phyloP scores from a whole-genome alignment of 2,329 filamentous ascomycete species.

The Scleromitrula shiraiana region DNA sequence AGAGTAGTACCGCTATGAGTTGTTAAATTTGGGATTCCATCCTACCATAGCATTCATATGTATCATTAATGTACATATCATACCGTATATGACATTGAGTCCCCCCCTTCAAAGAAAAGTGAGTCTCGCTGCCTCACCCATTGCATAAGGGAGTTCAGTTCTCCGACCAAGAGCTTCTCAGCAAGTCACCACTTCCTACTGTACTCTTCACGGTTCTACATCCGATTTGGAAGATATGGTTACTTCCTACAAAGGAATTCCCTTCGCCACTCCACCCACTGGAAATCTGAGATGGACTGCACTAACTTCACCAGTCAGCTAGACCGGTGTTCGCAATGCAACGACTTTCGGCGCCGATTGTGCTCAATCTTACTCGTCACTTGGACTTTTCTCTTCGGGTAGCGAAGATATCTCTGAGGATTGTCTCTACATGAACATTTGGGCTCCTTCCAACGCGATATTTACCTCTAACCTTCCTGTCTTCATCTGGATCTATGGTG shows the following conservation, averaged over 20 bases:
- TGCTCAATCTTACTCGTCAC: slow-evolving; percentile 24
- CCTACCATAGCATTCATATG: too few species aligned
- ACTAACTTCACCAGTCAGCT: slow-evolving; percentile 4
- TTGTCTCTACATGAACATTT: neutral
- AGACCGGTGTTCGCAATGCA: slow-evolving; percentile 7
- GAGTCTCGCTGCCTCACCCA: too few species aligned
- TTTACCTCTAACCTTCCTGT: slow-evolving; percentile 30
- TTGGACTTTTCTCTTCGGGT: slow-evolving; percentile 20
- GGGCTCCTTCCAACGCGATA: neutral
- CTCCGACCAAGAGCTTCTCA: too few species aligned
- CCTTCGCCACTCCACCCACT: slow-evolving; percentile 10
- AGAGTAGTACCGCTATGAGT: too few species aligned
- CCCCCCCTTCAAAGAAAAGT: too few species aligned
- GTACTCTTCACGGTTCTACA: slow-evolving; percentile 5
- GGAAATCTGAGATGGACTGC: slow-evolving; percentile 10
- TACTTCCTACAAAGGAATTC: slow-evolving; percentile 11
- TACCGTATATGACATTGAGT: too few species aligned
- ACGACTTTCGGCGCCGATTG: slow-evolving; percentile 12
- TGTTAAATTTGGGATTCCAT: too few species aligned
- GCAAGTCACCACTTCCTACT: neutral
- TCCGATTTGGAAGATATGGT: slow-evolving; percentile 7
- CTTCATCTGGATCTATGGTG: slow-evolving; percentile 37
- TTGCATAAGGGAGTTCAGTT: too few species aligned
- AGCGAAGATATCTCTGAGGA: neutral
- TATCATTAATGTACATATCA: too few species aligned